Percentiles rank a stretch among this genome's conserved stretches.
phyloP scores from a whole-genome alignment of 176 grass and related monocot genomes.

The Triticum timopheevii region DNA sequence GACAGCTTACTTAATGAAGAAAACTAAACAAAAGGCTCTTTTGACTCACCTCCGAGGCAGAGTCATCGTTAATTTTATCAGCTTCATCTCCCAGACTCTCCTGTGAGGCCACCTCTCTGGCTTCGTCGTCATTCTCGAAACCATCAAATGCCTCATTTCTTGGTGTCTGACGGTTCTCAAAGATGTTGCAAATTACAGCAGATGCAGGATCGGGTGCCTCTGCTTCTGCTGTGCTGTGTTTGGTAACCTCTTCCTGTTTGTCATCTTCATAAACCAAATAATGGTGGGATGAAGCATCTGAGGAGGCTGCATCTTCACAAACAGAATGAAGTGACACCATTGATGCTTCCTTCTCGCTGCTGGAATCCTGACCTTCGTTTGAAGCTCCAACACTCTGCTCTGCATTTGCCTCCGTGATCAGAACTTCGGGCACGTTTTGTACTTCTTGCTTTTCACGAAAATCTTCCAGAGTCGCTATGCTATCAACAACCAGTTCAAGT shows the following conservation, averaged over 20 bases:
- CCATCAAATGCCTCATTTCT: background rate
- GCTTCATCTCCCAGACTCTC: background rate
- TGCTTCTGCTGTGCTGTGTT: background rate
- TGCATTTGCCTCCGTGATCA: background rate
- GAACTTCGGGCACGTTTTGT: background rate
- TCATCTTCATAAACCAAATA: background rate
- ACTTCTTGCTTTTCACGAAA: background rate
- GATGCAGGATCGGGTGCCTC: background rate
- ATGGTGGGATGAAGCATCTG: background rate
- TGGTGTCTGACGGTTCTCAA: background rate
- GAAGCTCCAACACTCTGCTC: background rate
- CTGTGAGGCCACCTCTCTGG: background rate
- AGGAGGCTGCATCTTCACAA: background rate
- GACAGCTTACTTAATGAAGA: background rate
- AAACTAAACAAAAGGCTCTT: background rate
- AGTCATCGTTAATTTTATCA: background rate
- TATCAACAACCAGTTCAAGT: background rate
- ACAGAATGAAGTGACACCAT: background rate
- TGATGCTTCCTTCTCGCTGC: background rate
- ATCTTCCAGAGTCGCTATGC: background rate
- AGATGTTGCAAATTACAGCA: background rate
- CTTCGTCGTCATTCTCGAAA: background rate
- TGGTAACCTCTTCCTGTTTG: background rate
- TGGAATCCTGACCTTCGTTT: background rate
- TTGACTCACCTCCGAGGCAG: constrained; percentile 10